phyloP scores from a whole-genome alignment of 345 rosid species.

The Rubroshorea leprosula region DNA sequence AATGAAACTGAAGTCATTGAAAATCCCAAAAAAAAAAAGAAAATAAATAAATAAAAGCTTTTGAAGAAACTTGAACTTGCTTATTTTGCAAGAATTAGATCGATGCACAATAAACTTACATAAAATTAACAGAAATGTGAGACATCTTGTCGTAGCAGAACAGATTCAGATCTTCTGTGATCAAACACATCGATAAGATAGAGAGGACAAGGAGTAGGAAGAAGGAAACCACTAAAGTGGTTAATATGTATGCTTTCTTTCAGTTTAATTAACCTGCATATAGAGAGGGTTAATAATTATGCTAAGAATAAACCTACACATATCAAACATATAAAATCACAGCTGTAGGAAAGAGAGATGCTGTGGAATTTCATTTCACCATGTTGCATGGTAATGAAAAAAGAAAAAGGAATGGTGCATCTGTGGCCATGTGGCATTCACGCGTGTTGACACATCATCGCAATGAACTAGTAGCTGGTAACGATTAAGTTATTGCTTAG shows the following conservation, averaged over 20 bases:
- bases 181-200: too few species aligned
- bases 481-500: constrained; percentile 15
- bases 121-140: too few species aligned
- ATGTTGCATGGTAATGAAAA: constrained; percentile 19
- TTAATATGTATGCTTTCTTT: constrained; percentile 9
- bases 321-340: neutral
- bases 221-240: constrained; percentile 9
- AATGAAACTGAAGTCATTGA: too few species aligned
- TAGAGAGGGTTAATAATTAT: constrained; percentile 2
- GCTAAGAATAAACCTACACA: constrained; percentile 7
- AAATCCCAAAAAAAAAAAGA: too few species aligned
- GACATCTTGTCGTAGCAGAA: too few species aligned
- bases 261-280: neutral
- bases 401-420: constrained; percentile 31
- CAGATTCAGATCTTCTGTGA: too few species aligned
- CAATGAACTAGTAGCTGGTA: neutral
- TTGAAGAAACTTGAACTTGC: too few species aligned
- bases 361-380: constrained; percentile 20
- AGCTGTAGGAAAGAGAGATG: constrained; percentile 24
- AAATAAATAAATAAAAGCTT: too few species aligned
- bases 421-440: constrained; percentile 20
- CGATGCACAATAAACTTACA: too few species aligned
- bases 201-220: constrained; percentile 15
- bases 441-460: constrained; percentile 16
- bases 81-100: too few species aligned